These are phyloP conservation scores for Teratosphaeria viscida DNA, from an alignment of 2,329 filamentous ascomycete genomes.

Conservation along the genomic window DNA sequence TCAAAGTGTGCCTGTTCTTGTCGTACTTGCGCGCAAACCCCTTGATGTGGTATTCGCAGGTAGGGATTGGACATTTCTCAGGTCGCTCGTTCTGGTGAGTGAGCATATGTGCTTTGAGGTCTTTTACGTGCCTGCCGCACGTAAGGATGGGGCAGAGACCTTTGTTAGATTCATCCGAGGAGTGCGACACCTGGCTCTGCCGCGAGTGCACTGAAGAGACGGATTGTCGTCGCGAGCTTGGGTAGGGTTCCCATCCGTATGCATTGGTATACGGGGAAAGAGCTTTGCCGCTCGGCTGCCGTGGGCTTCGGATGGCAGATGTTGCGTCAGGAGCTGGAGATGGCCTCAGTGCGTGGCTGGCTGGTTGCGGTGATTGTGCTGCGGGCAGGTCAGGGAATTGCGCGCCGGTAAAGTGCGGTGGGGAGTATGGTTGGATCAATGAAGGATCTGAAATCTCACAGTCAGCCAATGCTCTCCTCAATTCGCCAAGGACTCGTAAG, in stretches of 20 bases:
- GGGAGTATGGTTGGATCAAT: constrained; percentile 44
- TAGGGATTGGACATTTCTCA: constrained; percentile 87
- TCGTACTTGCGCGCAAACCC: constrained; percentile 94
- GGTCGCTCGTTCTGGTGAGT: constrained; percentile 85
- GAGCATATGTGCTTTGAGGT: constrained; percentile 87
- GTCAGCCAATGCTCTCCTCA: constrained; percentile 1
- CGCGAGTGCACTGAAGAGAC: constrained; percentile 60
- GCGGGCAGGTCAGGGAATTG: constrained; percentile 32
- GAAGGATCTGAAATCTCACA: constrained; percentile 41
- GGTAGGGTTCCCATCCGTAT: constrained; percentile 45
- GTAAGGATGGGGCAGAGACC: constrained; percentile 70
- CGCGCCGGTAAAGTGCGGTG: constrained; percentile 30
- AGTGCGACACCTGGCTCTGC: constrained; percentile 38
- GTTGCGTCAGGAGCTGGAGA: constrained; percentile 51
- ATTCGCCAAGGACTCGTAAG: constrained; percentile 10
- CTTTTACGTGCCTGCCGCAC: constrained; percentile 79
- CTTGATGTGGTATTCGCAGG: constrained; percentile 84
- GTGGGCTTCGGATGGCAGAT: constrained; percentile 35
- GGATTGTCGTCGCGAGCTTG: constrained; percentile 51
- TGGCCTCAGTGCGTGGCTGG: constrained; percentile 36
- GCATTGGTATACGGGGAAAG: constrained; percentile 58
- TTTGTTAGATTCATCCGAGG: constrained; percentile 44
- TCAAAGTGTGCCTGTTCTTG: constrained; percentile 88
- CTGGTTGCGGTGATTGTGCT: constrained; percentile 29
- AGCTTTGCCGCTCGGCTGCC: constrained; percentile 27